These are phyloP conservation scores for Cryphonectria radicalis DNA, from an alignment of 2,329 filamentous ascomycete species.

Conservation along the genomic window DNA sequence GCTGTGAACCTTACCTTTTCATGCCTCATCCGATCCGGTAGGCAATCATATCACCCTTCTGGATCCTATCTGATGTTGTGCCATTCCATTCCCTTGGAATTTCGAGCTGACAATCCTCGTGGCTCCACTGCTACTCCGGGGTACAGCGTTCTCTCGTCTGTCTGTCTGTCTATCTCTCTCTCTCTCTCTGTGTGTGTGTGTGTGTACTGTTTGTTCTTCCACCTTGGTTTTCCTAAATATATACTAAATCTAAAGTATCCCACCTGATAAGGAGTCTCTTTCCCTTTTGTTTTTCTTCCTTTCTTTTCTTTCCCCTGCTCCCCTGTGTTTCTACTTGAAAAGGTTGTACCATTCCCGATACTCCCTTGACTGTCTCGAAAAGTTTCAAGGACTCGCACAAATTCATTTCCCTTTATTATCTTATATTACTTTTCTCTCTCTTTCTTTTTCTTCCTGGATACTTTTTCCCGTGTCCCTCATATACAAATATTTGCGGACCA, in stretches of 20 bases:
- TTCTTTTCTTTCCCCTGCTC: background rate
- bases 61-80: slow-evolving; percentile 20
- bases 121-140: slow-evolving; percentile 19
- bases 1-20: slow-evolving; percentile 8
- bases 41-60: slow-evolving; percentile 19
- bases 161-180: background rate
- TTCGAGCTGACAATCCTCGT: slow-evolving; percentile 20
- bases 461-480: background rate
- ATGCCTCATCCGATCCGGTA: slow-evolving; percentile 16
- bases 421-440: background rate
- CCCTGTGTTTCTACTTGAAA: background rate
- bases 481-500: background rate
- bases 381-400: slow-evolving; percentile 3
- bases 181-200: background rate
- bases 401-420: background rate
- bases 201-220: background rate
- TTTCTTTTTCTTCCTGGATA: background rate
- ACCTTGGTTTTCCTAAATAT: background rate
- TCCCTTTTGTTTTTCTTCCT: slow-evolving; percentile 9
- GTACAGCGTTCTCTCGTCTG: slow-evolving; percentile 11
- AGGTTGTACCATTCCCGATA: slow-evolving; percentile 4
- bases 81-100: slow-evolving; percentile 21
- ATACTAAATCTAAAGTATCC: background rate
- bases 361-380: slow-evolving; percentile 9
- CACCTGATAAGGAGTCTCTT: background rate